Percentiles rank a stretch among this genome's conserved stretches.
phyloP scores from a whole-genome alignment of 106 monocot genomes.

The Dendrobium nobile region DNA sequence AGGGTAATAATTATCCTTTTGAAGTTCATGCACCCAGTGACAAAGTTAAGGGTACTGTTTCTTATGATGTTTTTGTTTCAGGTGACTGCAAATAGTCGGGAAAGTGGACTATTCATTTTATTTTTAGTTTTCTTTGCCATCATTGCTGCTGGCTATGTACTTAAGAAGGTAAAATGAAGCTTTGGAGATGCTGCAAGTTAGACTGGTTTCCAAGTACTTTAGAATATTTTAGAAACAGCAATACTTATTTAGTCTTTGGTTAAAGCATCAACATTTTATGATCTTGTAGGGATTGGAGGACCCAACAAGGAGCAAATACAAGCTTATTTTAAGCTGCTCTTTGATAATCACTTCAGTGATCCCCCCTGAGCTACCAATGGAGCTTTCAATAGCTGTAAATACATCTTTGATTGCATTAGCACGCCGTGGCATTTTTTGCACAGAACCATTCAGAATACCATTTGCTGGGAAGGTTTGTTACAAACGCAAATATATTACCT shows the following conservation, averaged over 20 bases:
- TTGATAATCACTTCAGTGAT: constrained; percentile 97
- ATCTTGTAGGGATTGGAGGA: constrained; percentile 80
- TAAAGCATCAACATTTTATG: not conserved
- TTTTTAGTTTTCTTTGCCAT: constrained; percentile 96
- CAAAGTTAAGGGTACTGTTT: not conserved
- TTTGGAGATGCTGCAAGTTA: not conserved
- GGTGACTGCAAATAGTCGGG: constrained; percentile 99
- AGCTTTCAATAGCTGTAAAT: constrained; percentile 99
- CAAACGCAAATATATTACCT: not conserved
- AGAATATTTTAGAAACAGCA: constrained; percentile 1
- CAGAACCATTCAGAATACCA: constrained; percentile 99
- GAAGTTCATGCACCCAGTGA: not conserved
- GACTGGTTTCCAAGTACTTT: not conserved
- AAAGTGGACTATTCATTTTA: constrained; percentile 95
- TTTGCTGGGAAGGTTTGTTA: constrained; percentile 76
- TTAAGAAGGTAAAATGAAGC: constrained; percentile 62
- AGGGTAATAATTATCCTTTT: constrained; percentile 43
- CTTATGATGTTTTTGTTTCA: constrained; percentile 26
- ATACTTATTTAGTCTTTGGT: not conserved
- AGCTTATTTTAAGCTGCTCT: constrained; percentile 96
- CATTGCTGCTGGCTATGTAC: constrained; percentile 98
- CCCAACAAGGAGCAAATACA: constrained; percentile 98
- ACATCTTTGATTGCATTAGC: constrained; percentile 98
- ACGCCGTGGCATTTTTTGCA: constrained; percentile 95
- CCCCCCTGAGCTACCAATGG: constrained; percentile 98